Evolutionary conservation across 148 eudicot species (phyloP).

Genomic region (Chenopodium album): DNA sequence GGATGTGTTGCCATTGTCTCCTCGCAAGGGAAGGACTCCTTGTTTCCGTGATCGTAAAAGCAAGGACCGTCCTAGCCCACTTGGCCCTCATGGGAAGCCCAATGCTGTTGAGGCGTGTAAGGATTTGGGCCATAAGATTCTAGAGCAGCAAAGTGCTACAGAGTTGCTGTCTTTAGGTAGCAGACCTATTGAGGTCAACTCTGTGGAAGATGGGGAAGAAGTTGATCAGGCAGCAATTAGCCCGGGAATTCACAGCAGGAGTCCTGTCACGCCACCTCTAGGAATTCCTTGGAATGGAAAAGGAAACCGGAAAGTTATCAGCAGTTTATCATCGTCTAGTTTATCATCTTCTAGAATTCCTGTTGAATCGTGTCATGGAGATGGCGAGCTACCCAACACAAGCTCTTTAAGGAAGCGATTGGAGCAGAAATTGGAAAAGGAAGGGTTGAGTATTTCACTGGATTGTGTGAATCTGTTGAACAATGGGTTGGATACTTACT

Average conservation of each 20-base stretch:
- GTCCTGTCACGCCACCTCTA: slow-evolving; percentile 72
- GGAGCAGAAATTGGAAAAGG: slow-evolving; percentile 55
- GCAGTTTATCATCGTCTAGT: slow-evolving; percentile 28
- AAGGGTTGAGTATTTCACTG: slow-evolving; percentile 49
- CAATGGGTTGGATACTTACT: slow-evolving; percentile 56
- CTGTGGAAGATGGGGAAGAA: slow-evolving; percentile 78
- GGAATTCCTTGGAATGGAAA: slow-evolving; percentile 57
- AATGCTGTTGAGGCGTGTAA: slow-evolving; percentile 30
- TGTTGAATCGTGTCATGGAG: slow-evolving; percentile 45
- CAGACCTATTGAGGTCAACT: slow-evolving; percentile 62
- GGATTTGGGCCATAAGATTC: slow-evolving; percentile 39
- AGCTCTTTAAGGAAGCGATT: slow-evolving; percentile 49
- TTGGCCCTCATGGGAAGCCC: slow-evolving; percentile 68
- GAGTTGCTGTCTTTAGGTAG: slow-evolving; percentile 69
- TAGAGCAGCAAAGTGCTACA: slow-evolving; percentile 65
- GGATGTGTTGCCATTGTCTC: slow-evolving; percentile 56
- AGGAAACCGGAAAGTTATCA: slow-evolving; percentile 47
- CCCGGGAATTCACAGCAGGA: slow-evolving; percentile 55
- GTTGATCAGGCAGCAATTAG: slow-evolving; percentile 67
- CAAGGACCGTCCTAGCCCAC: slow-evolving; percentile 68
- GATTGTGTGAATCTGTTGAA: slow-evolving; percentile 69
- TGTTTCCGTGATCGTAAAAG: slow-evolving; percentile 46
- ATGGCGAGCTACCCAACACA: slow-evolving; percentile 60
- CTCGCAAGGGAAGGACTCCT: slow-evolving; percentile 60
- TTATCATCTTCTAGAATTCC: slow-evolving; percentile 25